Percentiles rank a stretch among this genome's conserved stretches.
These are phyloP conservation scores for Eragrostis curvula DNA, from an alignment of 176 grass and related monocot species.

Conservation along the genomic window DNA sequence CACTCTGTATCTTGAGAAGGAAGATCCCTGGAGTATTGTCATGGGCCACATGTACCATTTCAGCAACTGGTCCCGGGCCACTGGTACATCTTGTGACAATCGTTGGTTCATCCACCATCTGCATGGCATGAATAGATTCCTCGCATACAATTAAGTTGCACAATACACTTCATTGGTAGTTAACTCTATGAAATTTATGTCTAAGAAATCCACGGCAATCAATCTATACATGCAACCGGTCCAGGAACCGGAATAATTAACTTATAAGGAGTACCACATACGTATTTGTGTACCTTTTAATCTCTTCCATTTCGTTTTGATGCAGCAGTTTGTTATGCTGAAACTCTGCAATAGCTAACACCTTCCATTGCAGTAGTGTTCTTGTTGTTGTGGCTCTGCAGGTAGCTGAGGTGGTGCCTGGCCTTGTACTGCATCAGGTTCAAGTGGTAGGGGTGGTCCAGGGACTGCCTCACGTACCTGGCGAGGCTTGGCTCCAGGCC, in stretches of 20 bases:
- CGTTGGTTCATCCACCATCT: slow-evolving; percentile 67
- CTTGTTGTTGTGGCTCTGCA: neutral
- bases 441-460: slow-evolving; percentile 67
- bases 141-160: neutral
- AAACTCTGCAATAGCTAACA: slow-evolving; percentile 52
- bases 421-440: slow-evolving; percentile 63
- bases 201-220: too few relatives aligned
- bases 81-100: slow-evolving; percentile 42
- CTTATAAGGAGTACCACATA: too few relatives aligned
- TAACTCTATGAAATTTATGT: too few relatives aligned
- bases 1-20: slow-evolving; percentile 54
- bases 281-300: slow-evolving; percentile 56
- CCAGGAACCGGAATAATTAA: too few relatives aligned
- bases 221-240: too few relatives aligned
- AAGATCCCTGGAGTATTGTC: slow-evolving; percentile 26
- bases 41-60: slow-evolving; percentile 71
- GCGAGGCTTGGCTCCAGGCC: slow-evolving; percentile 27
- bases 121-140: neutral
- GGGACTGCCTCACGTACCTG: slow-evolving; percentile 43
- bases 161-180: too few relatives aligned
- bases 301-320: slow-evolving; percentile 53
- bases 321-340: slow-evolving; percentile 43
- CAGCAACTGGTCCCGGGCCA: slow-evolving; percentile 45
- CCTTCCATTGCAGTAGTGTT: slow-evolving; percentile 37
- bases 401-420: slow-evolving; percentile 53